Base-by-base conservation (phyloP, 495 filamentous ascomycete species). In the Penicillium flavigenum region DNA sequence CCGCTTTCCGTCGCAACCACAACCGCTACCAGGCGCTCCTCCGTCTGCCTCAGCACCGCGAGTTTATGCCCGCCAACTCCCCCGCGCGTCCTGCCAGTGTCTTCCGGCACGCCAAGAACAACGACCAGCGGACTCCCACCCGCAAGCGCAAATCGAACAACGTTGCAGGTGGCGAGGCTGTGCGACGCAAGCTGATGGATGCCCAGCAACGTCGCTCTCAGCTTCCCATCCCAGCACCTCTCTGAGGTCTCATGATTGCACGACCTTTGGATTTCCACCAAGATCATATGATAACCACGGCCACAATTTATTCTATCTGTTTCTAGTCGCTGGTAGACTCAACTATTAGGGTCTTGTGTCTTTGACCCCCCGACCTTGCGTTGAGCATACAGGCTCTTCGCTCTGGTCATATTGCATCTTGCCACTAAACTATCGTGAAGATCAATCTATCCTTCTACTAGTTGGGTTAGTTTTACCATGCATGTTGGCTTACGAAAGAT, bases 1-100 rank as follows among this genome's bases (percentile, higher is more conserved):
- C 87, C 32, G 86, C 88, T 8, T 94, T 92, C 75, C 88, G 89
- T 41, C 83, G 83, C 38, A 88, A 92, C 64, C 87, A 92, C 68
- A 83, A 83, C 65, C 84, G 86, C 56, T 86, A 89, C 64, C 81
- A 88, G 60, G 79, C 87, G 36, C 77, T 88, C 54, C 76, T 83
- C 58, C 84, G 84, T 67, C 81, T 83, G 58, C 86, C 84, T 4
- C 76, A 79, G 47, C 76, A 79, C 56, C 72, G 75, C 29, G 76
- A 79, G 55, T 79, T 79, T 50, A 79, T 79, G 76, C 76, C 76
- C 0, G 76, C 76, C 39, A 79, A 79, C 54, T 77, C 76, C 3
- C 75, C 73, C 2, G 67, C 76, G 12, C 71, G 74, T 1, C 70
- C 73, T 29, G 74, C 76, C 26, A 79, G 75, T 60, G 76, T 79